A percentile compares a stretch with the other conserved stretches of the same genome.
phyloP scores from a whole-genome alignment of 2,329 filamentous ascomycete species.

The Verticillium nubilum region DNA sequence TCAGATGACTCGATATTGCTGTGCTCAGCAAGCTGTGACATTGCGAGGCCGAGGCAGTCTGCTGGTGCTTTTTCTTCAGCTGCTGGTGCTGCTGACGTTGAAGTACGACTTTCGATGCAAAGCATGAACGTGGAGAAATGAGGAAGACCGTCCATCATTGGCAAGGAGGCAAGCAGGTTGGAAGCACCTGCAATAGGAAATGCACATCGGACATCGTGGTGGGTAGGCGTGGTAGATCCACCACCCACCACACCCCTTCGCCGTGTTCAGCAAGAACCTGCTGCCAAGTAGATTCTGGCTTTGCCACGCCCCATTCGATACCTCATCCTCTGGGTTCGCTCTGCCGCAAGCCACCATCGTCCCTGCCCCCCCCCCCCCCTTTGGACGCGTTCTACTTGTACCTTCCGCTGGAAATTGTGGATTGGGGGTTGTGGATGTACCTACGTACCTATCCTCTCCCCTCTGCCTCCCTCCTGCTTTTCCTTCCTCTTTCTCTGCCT shows the following conservation, averaged over 20 bases:
- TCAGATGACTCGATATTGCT: neutral
- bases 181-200: neutral
- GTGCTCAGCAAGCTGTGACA: neutral
- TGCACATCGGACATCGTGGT: neutral
- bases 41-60: neutral
- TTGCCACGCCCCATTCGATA: neutral
- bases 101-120: no score
- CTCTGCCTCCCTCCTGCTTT: neutral
- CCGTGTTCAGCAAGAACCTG: neutral
- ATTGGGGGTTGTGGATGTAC: neutral
- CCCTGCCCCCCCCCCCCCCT: neutral
- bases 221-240: neutral
- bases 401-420: neutral
- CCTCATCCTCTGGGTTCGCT: neutral
- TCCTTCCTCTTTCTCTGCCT: neutral
- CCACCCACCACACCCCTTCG: neutral
- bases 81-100: no score
- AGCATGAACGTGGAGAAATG: no score
- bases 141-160: no score
- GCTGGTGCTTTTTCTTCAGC: no score
- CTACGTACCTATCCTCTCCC: no score
- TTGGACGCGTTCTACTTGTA: neutral
- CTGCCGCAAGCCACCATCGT: neutral
- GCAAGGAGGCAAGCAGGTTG: neutral
- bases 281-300: neutral